Percentiles rank a stretch among this genome's conserved stretches.
Conservation (phyloP, 2,329 filamentous ascomycete species). For the Dothistroma pini region DNA sequence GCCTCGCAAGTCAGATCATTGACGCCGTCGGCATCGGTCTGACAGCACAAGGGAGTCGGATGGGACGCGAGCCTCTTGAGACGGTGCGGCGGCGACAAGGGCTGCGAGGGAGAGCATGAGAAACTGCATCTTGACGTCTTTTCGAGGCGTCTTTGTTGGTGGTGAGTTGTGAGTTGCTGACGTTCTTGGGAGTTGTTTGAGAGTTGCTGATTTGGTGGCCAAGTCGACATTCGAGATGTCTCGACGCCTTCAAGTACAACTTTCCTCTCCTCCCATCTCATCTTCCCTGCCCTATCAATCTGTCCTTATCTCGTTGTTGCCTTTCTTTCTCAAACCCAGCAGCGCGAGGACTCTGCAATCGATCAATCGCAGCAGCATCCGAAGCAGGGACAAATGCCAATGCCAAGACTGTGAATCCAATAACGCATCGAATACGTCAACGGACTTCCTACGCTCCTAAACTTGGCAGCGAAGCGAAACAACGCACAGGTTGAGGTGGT, state of each 20-base stretch:
- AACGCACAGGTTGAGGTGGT: neutral
- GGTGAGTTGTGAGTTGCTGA: neutral
- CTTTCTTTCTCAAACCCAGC: neutral
- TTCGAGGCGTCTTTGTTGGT: neutral
- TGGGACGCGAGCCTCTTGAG: constrained; percentile 8
- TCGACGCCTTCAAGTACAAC: neutral
- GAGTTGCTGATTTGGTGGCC: neutral
- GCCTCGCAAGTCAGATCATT: constrained; percentile 12
- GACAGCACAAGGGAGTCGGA: constrained; percentile 19
- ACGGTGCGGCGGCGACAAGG: constrained; percentile 14
- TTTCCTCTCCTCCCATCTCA: neutral
- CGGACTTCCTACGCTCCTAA: neutral
- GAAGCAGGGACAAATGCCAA: neutral
- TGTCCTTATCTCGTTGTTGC: neutral
- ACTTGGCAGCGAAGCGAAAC: neutral
- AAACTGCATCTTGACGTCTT: constrained; percentile 14
- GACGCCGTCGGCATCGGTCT: constrained; percentile 15
- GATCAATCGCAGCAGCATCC: neutral
- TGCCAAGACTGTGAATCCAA: neutral
- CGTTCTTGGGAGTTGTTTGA: neutral
- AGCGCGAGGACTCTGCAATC: neutral
- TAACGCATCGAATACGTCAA: neutral
- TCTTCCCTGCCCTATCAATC: neutral
- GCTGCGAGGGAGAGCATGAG: constrained; percentile 14
- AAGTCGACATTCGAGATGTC: neutral